phyloP scores from a whole-genome alignment of 192 early-diverging fungal species.

The Backusella psychrophila region DNA sequence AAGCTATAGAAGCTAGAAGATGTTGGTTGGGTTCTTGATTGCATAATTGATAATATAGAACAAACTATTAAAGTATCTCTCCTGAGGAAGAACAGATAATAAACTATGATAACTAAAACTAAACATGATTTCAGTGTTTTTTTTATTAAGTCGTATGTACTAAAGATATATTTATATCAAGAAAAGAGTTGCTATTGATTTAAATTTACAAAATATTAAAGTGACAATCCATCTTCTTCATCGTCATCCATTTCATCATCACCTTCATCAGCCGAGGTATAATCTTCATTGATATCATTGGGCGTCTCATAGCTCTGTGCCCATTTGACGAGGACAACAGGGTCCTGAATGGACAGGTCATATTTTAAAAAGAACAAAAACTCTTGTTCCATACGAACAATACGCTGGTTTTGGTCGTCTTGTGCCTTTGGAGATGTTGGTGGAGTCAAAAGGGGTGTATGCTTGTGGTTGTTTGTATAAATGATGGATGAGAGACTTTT shows the following conservation, averaged over 20 bases:
- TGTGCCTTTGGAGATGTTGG: neutral
- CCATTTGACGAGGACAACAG: neutral
- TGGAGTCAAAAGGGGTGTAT: neutral
- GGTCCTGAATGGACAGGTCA: slow-evolving; percentile 25
- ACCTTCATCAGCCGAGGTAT: slow-evolving; percentile 8
- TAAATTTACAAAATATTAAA: neutral
- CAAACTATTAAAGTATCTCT: too few relatives aligned
- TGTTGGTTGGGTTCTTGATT: too few relatives aligned
- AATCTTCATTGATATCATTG: neutral
- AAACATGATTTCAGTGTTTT: too few relatives aligned
- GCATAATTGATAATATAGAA: too few relatives aligned
- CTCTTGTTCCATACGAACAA: slow-evolving; percentile 43
- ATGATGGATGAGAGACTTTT: slow-evolving; percentile 22
- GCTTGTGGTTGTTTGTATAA: neutral
- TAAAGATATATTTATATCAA: too few relatives aligned
- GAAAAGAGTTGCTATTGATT: too few relatives aligned
- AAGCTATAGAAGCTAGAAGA: too few relatives aligned
- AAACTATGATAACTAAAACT: too few relatives aligned
- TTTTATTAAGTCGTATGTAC: too few relatives aligned
- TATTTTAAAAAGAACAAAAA: slow-evolving; percentile 49
- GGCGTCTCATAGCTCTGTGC: slow-evolving; percentile 7
- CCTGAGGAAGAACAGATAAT: too few relatives aligned
- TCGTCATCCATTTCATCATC: slow-evolving; percentile 11
- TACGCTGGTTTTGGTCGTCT: neutral
- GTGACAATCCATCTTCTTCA: neutral